Percentiles rank a stretch among this genome's conserved stretches.
phyloP scores from a whole-genome alignment of 148 eudicot species.

The Cornus controversa region DNA sequence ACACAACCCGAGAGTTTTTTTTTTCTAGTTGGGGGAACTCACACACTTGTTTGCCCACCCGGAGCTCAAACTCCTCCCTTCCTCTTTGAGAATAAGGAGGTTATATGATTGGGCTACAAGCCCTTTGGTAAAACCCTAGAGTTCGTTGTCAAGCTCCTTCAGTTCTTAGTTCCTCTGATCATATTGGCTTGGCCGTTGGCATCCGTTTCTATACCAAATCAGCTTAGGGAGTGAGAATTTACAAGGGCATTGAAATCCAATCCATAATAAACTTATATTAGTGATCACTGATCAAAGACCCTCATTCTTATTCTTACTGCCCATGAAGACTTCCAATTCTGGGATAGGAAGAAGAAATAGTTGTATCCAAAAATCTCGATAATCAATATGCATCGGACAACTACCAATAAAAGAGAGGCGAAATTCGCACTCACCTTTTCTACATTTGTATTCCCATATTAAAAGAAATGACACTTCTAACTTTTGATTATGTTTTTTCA shows the following conservation, averaged over 20 bases:
- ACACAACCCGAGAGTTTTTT: constrained; percentile 51
- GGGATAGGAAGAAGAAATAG: not conserved
- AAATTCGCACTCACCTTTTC: no score
- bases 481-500: no score
- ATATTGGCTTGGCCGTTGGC: constrained; percentile 57
- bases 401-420: no score
- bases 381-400: no score
- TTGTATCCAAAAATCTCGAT: no score
- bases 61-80: no score
- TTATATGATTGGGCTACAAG: no score
- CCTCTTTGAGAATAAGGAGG: no score
- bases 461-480: no score
- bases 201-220: constrained; percentile 59
- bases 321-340: not conserved
- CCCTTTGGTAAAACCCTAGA: constrained; percentile 56
- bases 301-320: not conserved
- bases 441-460: no score
- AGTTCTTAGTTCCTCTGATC: constrained; percentile 60
- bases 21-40: no score
- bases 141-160: constrained; percentile 51
- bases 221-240: constrained; percentile 12
- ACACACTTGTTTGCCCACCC: no score
- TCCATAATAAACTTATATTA: not conserved
- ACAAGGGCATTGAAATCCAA: not conserved
- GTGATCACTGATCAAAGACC: constrained; percentile 1